Evolutionary conservation across 202 grass and related monocot genomes (phyloP).

Genomic region (Digitaria exilis): DNA sequence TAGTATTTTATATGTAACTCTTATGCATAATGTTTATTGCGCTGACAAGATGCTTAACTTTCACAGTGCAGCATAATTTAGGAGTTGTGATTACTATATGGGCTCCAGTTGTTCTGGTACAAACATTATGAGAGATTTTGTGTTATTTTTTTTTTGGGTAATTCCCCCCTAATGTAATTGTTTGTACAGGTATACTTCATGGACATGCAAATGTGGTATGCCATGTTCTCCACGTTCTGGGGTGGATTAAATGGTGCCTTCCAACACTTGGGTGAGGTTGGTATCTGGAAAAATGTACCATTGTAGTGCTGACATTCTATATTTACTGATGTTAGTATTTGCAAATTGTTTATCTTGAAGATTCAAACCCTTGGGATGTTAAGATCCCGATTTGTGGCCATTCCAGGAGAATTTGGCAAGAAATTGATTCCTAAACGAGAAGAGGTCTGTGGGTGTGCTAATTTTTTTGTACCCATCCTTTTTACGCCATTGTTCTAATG

Average conservation of each 20-base stretch:
- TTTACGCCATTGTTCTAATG: neutral
- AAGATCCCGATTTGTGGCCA: constrained; percentile 84
- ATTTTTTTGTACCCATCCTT: constrained; percentile 19
- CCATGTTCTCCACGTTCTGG: constrained; percentile 97
- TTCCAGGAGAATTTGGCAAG: constrained; percentile 68
- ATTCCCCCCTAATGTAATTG: constrained; percentile 30
- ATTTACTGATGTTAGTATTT: constrained; percentile 26
- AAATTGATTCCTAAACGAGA: constrained; percentile 56
- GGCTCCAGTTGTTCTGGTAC: constrained; percentile 97
- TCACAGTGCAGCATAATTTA: constrained; percentile 90
- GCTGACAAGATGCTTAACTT: constrained; percentile 41
- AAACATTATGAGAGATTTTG: neutral
- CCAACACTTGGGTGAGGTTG: constrained; percentile 94
- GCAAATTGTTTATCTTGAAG: constrained; percentile 50
- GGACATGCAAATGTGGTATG: constrained; percentile 99
- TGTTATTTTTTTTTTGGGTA: neutral
- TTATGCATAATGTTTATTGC: constrained; percentile 24
- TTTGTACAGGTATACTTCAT: constrained; percentile 91
- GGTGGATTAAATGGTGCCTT: constrained; percentile 93
- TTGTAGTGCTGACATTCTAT: constrained; percentile 32
- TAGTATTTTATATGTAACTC: constrained; percentile 1
- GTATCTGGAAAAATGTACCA: constrained; percentile 33
- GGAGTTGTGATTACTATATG: constrained; percentile 90
- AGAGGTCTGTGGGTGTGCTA: constrained; percentile 34
- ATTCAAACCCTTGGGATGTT: constrained; percentile 96